Evolutionary conservation across 1,139 yeast genomes (phyloP).

Genomic region (Suhomyces anneliseae): DNA sequence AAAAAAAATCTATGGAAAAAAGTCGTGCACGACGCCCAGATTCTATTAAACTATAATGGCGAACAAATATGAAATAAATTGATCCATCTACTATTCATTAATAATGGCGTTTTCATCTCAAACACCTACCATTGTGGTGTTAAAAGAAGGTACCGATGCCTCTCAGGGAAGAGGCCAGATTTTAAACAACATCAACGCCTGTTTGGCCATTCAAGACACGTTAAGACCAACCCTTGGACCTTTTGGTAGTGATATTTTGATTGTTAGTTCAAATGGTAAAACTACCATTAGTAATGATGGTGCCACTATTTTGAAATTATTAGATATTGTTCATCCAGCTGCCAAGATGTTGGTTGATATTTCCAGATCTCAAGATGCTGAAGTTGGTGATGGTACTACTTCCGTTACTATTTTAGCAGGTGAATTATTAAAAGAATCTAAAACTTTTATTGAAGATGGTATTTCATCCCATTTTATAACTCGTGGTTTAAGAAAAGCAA

Average conservation of each 20-base stretch:
- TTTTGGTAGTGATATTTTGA: constrained; percentile 89
- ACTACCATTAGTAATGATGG: constrained; percentile 98
- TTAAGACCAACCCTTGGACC: constrained; percentile 96
- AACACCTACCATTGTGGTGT: constrained; percentile 95
- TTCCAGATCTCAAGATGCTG: constrained; percentile 96
- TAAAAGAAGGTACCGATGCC: constrained; percentile 96
- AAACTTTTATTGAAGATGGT: constrained; percentile 90
- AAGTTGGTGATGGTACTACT: constrained; percentile 99
- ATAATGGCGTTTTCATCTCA: constrained; percentile 85
- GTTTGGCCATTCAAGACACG: constrained; percentile 95
- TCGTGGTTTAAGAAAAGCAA: constrained; percentile 86
- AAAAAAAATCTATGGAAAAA: constrained; percentile 1
- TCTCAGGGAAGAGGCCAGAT: constrained; percentile 97
- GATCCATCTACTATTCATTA: not conserved
- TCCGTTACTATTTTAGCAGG: constrained; percentile 94
- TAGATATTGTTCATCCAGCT: constrained; percentile 98
- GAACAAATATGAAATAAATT: constrained; percentile 3
- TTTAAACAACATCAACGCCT: constrained; percentile 92
- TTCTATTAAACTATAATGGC: constrained; percentile 1
- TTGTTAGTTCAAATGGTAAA: constrained; percentile 78
- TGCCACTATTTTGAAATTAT: constrained; percentile 86
- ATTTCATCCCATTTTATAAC: constrained; percentile 86
- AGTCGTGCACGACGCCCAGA: constrained; percentile 9
- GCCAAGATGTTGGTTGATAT: constrained; percentile 94
- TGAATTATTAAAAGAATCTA: constrained; percentile 88